These are phyloP conservation scores for Botrytis fragariae DNA, from an alignment of 2,329 filamentous ascomycete species.

Conservation along the genomic window DNA sequence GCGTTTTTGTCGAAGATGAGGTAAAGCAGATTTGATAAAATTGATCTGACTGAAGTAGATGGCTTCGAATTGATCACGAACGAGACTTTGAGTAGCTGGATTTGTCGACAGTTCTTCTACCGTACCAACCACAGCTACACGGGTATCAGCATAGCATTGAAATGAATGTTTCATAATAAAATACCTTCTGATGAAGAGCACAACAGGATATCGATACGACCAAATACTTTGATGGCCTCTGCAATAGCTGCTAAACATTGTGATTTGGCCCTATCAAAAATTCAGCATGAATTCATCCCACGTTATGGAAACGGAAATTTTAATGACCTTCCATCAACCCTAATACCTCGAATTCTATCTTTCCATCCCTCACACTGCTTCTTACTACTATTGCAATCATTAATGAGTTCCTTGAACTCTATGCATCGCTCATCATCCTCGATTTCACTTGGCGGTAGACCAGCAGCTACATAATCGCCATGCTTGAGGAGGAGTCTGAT, in stretches of 20 bases:
- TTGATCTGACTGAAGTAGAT: conserved; percentile 97
- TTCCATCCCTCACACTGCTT: conserved; percentile 76
- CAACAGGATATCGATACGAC: conserved; percentile 82
- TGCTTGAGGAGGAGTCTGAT: conserved; percentile 81
- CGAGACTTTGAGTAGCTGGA: conserved; percentile 69
- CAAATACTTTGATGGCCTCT: conserved; percentile 80
- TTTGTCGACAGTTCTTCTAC: conserved; percentile 84
- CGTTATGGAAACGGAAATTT: not conserved
- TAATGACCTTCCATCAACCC: conserved; percentile 53
- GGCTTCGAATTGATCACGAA: conserved; percentile 88
- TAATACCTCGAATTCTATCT: conserved; percentile 67
- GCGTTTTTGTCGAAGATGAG: conserved; percentile 73
- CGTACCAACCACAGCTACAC: conserved; percentile 75
- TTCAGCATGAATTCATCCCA: not conserved
- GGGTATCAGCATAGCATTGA: not conserved
- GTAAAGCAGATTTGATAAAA: conserved; percentile 85
- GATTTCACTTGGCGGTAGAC: conserved; percentile 74
- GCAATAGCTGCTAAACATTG: conserved; percentile 68
- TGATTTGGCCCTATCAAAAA: conserved; percentile 36
- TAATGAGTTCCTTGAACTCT: conserved; percentile 77
- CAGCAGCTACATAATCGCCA: conserved; percentile 86
- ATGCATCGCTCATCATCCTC: conserved; percentile 72
- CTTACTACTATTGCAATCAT: conserved; percentile 60
- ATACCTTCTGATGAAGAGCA: conserved; percentile 85
- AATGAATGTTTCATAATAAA: conserved; percentile 13